These are phyloP conservation scores for Naganishia liquefaciens DNA, from an alignment of 1,284 basidiomycete species.

Conservation along the genomic window DNA sequence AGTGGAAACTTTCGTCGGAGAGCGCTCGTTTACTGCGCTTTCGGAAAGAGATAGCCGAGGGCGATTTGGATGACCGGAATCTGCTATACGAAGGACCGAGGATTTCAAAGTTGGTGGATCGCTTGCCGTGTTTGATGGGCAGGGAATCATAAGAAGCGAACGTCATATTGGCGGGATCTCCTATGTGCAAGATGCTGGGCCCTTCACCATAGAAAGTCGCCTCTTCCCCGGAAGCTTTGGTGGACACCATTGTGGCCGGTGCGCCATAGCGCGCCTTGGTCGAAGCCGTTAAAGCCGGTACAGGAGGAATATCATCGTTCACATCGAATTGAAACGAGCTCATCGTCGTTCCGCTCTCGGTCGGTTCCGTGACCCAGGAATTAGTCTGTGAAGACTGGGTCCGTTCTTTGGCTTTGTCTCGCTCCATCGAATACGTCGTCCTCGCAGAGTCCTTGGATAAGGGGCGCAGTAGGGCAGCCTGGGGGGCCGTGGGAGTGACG, in stretches of 20 bases:
- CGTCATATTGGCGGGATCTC: slow-evolving; percentile 19
- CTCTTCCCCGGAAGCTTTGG: not conserved
- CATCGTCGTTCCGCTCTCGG: slow-evolving; percentile 23
- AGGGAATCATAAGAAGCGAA: slow-evolving; percentile 23
- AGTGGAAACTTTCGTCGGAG: slow-evolving; percentile 27
- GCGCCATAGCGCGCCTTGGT: slow-evolving; percentile 8
- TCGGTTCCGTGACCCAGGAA: slow-evolving; percentile 31
- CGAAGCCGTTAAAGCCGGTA: slow-evolving; percentile 16
- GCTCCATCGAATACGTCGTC: not conserved
- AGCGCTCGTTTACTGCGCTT: slow-evolving; percentile 2
- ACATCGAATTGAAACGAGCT: slow-evolving; percentile 23
- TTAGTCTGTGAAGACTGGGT: slow-evolving; percentile 1
- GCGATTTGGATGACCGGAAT: slow-evolving; percentile 6
- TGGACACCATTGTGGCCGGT: not conserved
- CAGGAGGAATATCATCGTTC: slow-evolving; percentile 10
- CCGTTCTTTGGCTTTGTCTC: slow-evolving; percentile 1
- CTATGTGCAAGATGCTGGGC: slow-evolving; percentile 16
- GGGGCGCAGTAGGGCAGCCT: not conserved
- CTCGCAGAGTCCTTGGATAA: not conserved
- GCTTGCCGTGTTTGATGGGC: slow-evolving; percentile 20
- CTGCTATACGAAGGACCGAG: slow-evolving; percentile 4
- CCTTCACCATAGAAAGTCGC: slow-evolving; percentile 11
- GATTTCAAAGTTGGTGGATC: slow-evolving; percentile 31
- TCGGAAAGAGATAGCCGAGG: slow-evolving; percentile 5
- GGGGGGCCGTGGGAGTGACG: slow-evolving; percentile 7